These are phyloP conservation scores for Leccinum disarticulatum DNA, from an alignment of 768 basidiomycete genomes.

Conservation along the genomic window DNA sequence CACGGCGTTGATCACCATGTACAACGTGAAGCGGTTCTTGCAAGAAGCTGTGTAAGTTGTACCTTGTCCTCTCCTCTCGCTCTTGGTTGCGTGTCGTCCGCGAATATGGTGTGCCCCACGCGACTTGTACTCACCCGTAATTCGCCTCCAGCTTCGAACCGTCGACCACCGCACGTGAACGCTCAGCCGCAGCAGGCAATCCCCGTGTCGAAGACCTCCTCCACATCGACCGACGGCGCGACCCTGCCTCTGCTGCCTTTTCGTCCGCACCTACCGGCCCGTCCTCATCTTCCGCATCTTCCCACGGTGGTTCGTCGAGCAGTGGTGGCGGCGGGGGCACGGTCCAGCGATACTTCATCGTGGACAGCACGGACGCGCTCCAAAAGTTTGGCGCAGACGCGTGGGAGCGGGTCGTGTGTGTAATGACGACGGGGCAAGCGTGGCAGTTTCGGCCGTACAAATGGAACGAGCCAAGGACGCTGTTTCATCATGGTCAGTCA, in stretches of 20 bases:
- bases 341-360: slow-evolving; percentile 74
- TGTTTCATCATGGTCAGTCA: slow-evolving; percentile 88
- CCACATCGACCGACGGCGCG: slow-evolving; percentile 84
- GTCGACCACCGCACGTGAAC: slow-evolving; percentile 71
- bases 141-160: slow-evolving; percentile 58
- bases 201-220: slow-evolving; percentile 79
- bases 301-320: slow-evolving; percentile 24
- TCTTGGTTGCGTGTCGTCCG: not conserved
- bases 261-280: slow-evolving; percentile 13
- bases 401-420: slow-evolving; percentile 96
- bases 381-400: slow-evolving; percentile 90
- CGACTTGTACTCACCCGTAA: not conserved
- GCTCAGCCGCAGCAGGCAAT: slow-evolving; percentile 68
- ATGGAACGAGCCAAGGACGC: slow-evolving; percentile 88
- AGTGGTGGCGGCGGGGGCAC: slow-evolving; percentile 9
- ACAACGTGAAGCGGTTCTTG: slow-evolving; percentile 92
- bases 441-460: slow-evolving; percentile 99
- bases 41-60: slow-evolving; percentile 76
- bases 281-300: not conserved
- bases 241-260: slow-evolving; percentile 32
- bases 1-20: slow-evolving; percentile 94
- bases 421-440: slow-evolving; percentile 96
- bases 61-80: not conserved
- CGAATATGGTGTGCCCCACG: not conserved
- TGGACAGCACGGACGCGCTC: slow-evolving; percentile 91